These are phyloP conservation scores for Simplicillium aogashimaense DNA, from an alignment of 2,329 filamentous ascomycete genomes.

Conservation along the genomic window DNA sequence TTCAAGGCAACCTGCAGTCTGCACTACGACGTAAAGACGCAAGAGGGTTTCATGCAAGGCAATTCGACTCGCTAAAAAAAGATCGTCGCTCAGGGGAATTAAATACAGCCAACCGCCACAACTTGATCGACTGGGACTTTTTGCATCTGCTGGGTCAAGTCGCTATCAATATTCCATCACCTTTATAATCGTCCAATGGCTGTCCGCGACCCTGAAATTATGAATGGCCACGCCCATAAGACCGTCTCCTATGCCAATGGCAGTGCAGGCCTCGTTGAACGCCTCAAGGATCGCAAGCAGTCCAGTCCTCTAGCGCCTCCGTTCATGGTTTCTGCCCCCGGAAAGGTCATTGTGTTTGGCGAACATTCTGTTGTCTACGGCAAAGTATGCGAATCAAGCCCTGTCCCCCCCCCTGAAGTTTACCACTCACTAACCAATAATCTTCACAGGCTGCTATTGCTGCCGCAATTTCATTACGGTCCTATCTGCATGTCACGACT, in stretches of 20 bases:
- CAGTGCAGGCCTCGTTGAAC: slow-evolving; percentile 21
- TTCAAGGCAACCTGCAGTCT: no score
- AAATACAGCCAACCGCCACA: no score
- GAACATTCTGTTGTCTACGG: slow-evolving; percentile 97
- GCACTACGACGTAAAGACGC: no score
- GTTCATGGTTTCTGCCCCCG: slow-evolving; percentile 97
- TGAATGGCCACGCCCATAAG: slow-evolving; percentile 13
- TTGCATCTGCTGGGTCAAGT: no score
- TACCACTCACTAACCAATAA: slow-evolving; percentile 1
- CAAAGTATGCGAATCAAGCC: slow-evolving; percentile 50
- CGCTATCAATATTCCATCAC: no score
- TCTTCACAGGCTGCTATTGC: slow-evolving; percentile 69
- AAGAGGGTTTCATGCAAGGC: no score
- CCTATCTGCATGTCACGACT: slow-evolving; percentile 91
- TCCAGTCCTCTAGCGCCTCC: slow-evolving; percentile 67
- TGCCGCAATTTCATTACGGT: slow-evolving; percentile 87
- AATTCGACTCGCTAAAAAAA: no score
- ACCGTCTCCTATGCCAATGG: slow-evolving; percentile 19
- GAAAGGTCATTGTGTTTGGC: slow-evolving; percentile 96
- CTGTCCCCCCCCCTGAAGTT: not conserved
- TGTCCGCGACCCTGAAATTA: slow-evolving; percentile 16
- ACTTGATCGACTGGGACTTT: no score
- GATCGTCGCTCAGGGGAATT: no score
- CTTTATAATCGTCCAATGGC: slow-evolving; percentile 9
- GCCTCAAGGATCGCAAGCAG: slow-evolving; percentile 39